A percentile compares a stretch with the other conserved stretches of the same genome.
phyloP scores from a whole-genome alignment of 75 land plant species.

The Cupressus sempervirens region DNA sequence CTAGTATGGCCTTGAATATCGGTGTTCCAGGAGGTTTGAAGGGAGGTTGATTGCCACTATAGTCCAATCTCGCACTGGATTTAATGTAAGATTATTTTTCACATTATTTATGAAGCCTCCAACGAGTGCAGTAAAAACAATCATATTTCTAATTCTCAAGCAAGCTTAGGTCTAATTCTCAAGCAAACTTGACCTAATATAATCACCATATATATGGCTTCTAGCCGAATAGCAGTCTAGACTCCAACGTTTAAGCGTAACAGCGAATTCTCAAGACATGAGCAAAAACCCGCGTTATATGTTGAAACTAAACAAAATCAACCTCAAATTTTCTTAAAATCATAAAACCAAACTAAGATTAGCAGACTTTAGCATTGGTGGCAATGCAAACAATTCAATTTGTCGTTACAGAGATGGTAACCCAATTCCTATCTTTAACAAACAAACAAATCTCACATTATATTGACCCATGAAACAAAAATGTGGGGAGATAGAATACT shows the following conservation, averaged over 20 bases:
- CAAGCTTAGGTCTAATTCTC: background rate
- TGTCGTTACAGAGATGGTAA: background rate
- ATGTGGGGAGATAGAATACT: too few species aligned
- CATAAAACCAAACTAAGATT: background rate
- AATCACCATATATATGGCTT: background rate
- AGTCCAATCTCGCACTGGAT: too few species aligned
- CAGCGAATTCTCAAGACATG: background rate
- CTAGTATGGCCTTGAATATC: too few species aligned
- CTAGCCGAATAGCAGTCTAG: background rate
- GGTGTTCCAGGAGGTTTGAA: too few species aligned
- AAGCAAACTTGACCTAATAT: background rate
- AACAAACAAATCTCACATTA: background rate
- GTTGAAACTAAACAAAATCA: too few species aligned
- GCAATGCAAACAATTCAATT: background rate
- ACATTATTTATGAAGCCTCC: too few species aligned
- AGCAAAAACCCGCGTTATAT: background rate
- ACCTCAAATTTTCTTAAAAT: background rate
- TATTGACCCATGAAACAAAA: background rate
- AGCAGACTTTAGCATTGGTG: background rate
- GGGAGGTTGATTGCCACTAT: too few species aligned
- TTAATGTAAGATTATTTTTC: too few species aligned
- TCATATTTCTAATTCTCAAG: too few species aligned
- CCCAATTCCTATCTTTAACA: background rate
- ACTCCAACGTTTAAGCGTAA: background rate
- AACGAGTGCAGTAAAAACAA: too few species aligned